Evolutionary conservation across 352 stramenopile species (phyloP), one percentile per base, ranked within the genome.

Genomic region (Phytophthora meadii): DNA sequence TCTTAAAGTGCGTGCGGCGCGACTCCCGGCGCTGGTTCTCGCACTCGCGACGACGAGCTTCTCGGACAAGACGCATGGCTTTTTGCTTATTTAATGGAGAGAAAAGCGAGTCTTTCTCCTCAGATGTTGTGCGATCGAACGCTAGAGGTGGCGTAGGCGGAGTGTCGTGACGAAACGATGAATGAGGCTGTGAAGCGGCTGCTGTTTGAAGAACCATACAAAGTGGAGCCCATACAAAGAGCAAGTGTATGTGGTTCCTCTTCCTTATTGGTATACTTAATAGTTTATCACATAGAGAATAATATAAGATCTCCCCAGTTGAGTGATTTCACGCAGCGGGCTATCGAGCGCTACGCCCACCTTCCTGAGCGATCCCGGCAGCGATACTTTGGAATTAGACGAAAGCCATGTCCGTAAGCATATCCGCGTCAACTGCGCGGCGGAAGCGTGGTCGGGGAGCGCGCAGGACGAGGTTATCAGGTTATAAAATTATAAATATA

Each of bases 61-160:
- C 74, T 53, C 67, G 59, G 27, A 79, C 36, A 34, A 79, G 55
- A 17, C 70, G 74, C 70, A 82, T 79, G 37, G 32, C 27, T 14
- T 36, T 25, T 25, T 57, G 51, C 34, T 40, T 55, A 14, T 28
- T 28, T 5, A n/a, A 22, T 30, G 27, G 50, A 19, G 24, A 41
- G 39, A 40, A 47, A 47, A 25, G 24, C n/a, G 32, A 15, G 49
- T 45, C 44, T 54, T 42, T 59, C 22, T 30, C 40, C 51, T 40
- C 39, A 12, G 22, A 14, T 40, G 46, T 61, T 15, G 58, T 60
- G 40, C 24, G 39, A 24, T 67, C 40, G 22, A 22, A 22, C 22
- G 30, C 27, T 36, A 32, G 24, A 22, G 40, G 40, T 50, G 27
- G 30, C 15, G 34, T 28, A 25, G 10, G 12, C 28, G 41, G n/a